These are phyloP conservation scores for Leishmania gerbilli DNA, from an alignment of 208 protist genomes.

Conservation along the genomic window DNA sequence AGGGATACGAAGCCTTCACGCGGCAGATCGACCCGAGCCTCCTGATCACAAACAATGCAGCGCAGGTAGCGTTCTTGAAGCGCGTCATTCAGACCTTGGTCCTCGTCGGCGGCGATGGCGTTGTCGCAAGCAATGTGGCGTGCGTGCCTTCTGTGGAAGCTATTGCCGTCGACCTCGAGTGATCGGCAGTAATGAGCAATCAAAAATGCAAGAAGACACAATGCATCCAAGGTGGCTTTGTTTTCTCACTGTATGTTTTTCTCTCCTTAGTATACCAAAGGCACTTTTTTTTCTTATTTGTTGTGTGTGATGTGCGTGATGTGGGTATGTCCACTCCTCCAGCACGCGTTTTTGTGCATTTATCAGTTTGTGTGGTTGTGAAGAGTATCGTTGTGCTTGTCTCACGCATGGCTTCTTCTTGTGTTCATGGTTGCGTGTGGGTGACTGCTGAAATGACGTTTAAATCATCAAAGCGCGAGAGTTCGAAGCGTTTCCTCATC, in stretches of 20 bases:
- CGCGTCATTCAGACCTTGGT: conserved; percentile 69
- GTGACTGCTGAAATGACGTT: neutral
- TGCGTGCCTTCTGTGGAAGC: conserved; percentile 27
- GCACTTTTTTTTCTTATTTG: neutral
- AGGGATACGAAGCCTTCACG: conserved; percentile 86
- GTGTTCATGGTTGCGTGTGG: neutral
- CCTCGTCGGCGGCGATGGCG: conserved; percentile 38
- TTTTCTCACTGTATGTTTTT: neutral
- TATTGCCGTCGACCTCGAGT: conserved; percentile 22
- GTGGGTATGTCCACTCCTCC: too few relatives aligned
- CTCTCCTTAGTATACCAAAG: neutral
- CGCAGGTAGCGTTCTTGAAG: conserved; percentile 63
- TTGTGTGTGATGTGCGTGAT: neutral
- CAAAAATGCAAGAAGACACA: neutral
- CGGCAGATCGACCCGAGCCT: conserved; percentile 79
- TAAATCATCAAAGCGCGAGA: neutral
- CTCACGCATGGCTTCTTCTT: neutral
- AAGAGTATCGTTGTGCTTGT: neutral
- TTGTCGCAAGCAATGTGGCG: conserved; percentile 40
- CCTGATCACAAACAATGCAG: conserved; percentile 58
- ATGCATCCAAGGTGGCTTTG: neutral
- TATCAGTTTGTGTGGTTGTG: neutral
- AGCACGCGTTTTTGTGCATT: neutral
- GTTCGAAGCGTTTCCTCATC: neutral
- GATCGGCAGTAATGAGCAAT: neutral